Percentiles rank a stretch among this genome's conserved stretches.
Conservation (phyloP, 2,329 filamentous ascomycete species). For the Aspergillus sp. region DNA sequence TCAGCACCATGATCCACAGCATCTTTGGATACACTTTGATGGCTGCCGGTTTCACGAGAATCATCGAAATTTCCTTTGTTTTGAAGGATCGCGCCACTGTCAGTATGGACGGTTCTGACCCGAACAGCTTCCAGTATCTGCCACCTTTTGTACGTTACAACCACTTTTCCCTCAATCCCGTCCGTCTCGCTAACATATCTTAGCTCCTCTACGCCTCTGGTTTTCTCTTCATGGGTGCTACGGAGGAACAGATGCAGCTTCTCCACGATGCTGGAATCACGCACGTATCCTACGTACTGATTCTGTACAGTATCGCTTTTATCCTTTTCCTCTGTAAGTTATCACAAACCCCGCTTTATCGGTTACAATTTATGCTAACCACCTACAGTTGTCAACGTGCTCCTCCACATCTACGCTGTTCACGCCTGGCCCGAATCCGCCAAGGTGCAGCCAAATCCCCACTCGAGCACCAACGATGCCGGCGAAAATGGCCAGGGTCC, state of each 20-base stretch:
- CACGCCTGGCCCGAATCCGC: constrained; percentile 44
- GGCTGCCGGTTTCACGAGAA: constrained; percentile 75
- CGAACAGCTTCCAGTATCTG: constrained; percentile 68
- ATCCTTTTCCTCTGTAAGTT: constrained; percentile 76
- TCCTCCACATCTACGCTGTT: constrained; percentile 77
- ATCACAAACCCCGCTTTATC: background rate
- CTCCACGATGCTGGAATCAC: constrained; percentile 71
- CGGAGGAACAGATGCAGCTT: constrained; percentile 88
- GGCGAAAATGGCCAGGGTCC: constrained; percentile 12
- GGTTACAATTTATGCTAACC: constrained; percentile 3
- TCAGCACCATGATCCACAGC: constrained; percentile 82
- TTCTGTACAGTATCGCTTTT: constrained; percentile 86
- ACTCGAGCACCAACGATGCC: constrained; percentile 5
- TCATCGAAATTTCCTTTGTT: constrained; percentile 89
- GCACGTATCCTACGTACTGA: constrained; percentile 86
- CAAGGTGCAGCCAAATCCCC: constrained; percentile 6
- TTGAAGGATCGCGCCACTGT: constrained; percentile 66
- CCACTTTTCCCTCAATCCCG: background rate
- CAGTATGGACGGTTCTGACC: constrained; percentile 63
- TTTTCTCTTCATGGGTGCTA: constrained; percentile 96
- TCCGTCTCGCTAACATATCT: constrained; percentile 13
- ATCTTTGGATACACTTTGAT: constrained; percentile 95
- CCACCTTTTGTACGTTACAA: constrained; percentile 61
- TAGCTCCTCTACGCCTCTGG: constrained; percentile 87
- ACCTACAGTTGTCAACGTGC: constrained; percentile 66